Percentiles rank a stretch among this genome's conserved stretches.
These are phyloP conservation scores for Huiozyma sinensis DNA, from an alignment of 805 yeast species.

Conservation along the genomic window DNA sequence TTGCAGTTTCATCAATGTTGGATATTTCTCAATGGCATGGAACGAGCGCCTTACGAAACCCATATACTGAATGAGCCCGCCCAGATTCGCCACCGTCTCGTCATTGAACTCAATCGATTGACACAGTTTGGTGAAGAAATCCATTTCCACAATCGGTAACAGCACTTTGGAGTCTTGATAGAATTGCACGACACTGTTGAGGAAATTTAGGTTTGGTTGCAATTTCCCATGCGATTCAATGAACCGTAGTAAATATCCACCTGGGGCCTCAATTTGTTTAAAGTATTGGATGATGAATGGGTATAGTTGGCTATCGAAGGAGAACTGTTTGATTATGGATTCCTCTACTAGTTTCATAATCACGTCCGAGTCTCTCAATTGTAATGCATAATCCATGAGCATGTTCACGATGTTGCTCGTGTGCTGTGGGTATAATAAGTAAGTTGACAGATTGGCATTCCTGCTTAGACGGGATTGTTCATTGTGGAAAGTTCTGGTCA, in stretches of 20 bases:
- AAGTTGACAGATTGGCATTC: conserved; percentile 8
- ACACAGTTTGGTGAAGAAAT: conserved; percentile 24
- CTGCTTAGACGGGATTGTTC: neutral
- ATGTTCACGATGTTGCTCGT: conserved; percentile 17
- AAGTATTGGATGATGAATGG: conserved; percentile 27
- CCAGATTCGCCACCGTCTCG: conserved; percentile 10
- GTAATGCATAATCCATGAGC: conserved; percentile 21
- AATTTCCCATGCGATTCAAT: conserved; percentile 27
- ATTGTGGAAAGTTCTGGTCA: conserved; percentile 15
- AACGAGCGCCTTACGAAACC: conserved; percentile 23
- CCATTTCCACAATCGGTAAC: conserved; percentile 18
- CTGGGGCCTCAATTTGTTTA: conserved; percentile 21
- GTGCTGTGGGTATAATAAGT: conserved; percentile 18
- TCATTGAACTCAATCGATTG: conserved; percentile 9
- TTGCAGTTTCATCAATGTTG: conserved; percentile 23
- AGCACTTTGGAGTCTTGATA: conserved; percentile 17
- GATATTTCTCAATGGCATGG: conserved; percentile 17
- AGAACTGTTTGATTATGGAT: conserved; percentile 28
- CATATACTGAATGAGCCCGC: conserved; percentile 27
- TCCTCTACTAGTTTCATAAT: conserved; percentile 32
- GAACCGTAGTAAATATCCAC: conserved; percentile 26
- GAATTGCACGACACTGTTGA: conserved; percentile 18
- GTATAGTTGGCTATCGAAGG: conserved; percentile 26
- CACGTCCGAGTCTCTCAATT: conserved; percentile 22
- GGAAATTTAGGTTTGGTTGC: conserved; percentile 16